Percentiles rank a stretch among this genome's conserved stretches.
Evolutionary conservation across 2,329 filamentous ascomycete genomes (phyloP).

Genomic region (Beauveria bassiana): DNA sequence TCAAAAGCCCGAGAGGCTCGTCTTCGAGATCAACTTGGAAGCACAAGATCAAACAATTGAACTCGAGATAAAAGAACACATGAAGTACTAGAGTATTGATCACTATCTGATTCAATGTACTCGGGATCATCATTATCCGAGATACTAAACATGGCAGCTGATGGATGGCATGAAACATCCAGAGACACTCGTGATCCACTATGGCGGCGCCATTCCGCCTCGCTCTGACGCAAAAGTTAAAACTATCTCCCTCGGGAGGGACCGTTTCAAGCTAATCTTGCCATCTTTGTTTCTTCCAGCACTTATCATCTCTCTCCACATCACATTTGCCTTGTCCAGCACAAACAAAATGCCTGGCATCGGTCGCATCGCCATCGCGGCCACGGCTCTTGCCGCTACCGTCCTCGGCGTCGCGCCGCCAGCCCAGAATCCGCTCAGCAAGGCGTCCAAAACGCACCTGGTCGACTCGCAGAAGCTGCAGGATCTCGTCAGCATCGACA

Average conservation of each 20-base stretch:
- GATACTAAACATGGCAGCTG: not conserved
- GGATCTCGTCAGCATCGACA: conserved; percentile 44
- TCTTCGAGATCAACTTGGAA: no score
- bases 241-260: not conserved
- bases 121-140: no score
- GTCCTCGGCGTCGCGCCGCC: not conserved
- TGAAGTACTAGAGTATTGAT: no score
- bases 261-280: not conserved
- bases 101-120: no score
- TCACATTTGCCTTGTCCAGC: no score
- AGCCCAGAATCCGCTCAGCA: not conserved
- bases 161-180: not conserved
- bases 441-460: conserved; percentile 26
- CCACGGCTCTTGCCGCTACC: not conserved
- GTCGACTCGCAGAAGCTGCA: conserved; percentile 50
- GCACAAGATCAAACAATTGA: no score
- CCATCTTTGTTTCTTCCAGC: not conserved
- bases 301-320: not conserved
- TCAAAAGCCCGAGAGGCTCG: not conserved
- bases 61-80: no score
- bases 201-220: not conserved
- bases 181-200: not conserved
- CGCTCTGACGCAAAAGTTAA: not conserved
- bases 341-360: not conserved
- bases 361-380: not conserved